Conservation (phyloP, 805 yeast species). For the Pichia sporocuriosa region DNA sequence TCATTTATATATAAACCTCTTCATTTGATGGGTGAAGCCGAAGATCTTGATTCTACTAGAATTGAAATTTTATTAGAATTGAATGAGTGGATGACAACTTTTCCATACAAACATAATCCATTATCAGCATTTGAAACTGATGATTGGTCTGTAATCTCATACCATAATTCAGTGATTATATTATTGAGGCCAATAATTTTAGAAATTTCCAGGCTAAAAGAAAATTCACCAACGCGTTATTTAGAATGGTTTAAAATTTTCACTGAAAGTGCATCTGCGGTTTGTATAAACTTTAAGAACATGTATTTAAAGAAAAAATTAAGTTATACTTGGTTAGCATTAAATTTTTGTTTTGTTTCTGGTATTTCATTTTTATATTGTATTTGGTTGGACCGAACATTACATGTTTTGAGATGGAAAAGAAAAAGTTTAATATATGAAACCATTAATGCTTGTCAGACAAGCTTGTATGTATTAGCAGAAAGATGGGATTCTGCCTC, state of each 20-base stretch:
- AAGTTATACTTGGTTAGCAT: conserved; percentile 28
- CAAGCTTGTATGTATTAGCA: conserved; percentile 25
- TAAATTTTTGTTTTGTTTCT: conserved; percentile 28
- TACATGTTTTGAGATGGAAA: conserved; percentile 23
- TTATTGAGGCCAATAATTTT: conserved; percentile 28
- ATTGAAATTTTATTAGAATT: conserved; percentile 28
- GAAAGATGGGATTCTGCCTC: conserved; percentile 25
- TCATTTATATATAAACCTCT: conserved; percentile 29
- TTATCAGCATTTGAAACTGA: conserved; percentile 27
- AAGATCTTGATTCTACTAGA: conserved; percentile 26
- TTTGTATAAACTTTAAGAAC: conserved; percentile 26
- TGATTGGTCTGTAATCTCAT: conserved; percentile 30
- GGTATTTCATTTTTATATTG: conserved; percentile 30
- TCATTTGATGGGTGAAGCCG: conserved; percentile 15
- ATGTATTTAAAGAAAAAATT: conserved; percentile 22
- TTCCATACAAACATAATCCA: conserved; percentile 24
- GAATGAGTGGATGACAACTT: conserved; percentile 29
- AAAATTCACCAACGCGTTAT: conserved; percentile 17
- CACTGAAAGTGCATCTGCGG: conserved; percentile 27
- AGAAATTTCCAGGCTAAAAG: conserved; percentile 17
- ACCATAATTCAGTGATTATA: conserved; percentile 29
- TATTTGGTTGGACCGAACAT: conserved; percentile 26
- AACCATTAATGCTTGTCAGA: conserved; percentile 27
- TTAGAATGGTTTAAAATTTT: conserved; percentile 30
- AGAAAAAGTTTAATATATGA: conserved; percentile 23